phyloP scores from a whole-genome alignment of 345 rosid genomes.

The Syzygium jambos region DNA sequence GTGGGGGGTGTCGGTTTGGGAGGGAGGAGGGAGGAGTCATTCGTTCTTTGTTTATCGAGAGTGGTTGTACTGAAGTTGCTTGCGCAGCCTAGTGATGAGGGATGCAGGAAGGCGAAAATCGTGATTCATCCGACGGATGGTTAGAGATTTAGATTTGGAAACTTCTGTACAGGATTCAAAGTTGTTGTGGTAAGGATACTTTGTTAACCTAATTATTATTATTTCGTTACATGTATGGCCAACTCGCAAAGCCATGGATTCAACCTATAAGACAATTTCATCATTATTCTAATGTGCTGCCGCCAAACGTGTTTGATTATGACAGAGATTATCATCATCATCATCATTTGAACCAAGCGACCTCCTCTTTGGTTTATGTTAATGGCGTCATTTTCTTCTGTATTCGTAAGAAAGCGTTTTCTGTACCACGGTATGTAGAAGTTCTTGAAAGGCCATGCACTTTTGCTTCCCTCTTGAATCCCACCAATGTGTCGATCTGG shows the following conservation, averaged over 20 bases:
- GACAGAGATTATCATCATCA: background rate
- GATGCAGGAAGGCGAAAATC: background rate
- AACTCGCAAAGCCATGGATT: background rate
- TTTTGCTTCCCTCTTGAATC: background rate
- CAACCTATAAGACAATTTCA: background rate
- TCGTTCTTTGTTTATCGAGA: background rate
- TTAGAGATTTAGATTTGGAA: background rate
- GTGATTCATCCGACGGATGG: background rate
- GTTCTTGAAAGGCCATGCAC: background rate
- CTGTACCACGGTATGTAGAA: background rate
- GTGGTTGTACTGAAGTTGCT: background rate
- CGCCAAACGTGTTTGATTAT: background rate
- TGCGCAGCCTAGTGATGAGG: background rate
- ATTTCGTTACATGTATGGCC: background rate
- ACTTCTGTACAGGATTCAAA: background rate
- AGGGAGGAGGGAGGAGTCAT: background rate
- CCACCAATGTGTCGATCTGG: too few species aligned
- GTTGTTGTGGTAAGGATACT: background rate
- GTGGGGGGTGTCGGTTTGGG: background rate
- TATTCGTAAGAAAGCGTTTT: background rate
- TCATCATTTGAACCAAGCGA: background rate
- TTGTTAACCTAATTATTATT: background rate
- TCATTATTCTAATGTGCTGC: background rate
- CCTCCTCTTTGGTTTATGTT: background rate
- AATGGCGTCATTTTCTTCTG: background rate